Conservation (phyloP, 805 yeast species). For the Candida nitratophila region DNA sequence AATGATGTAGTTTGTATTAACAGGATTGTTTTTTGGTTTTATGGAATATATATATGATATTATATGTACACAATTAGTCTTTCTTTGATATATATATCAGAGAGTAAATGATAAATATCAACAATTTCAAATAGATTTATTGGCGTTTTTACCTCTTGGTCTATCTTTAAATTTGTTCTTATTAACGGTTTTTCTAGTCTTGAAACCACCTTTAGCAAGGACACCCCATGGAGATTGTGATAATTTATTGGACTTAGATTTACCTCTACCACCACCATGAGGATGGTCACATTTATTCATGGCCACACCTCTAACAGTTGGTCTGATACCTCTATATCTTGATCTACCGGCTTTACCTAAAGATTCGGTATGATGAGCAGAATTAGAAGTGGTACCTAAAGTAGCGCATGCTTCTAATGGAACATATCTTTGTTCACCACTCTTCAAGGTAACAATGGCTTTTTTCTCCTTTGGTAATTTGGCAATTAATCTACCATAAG, state of each 20-base stretch:
- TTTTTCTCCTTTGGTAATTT: constrained; percentile 63
- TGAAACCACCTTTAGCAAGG: constrained; percentile 82
- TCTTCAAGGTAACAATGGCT: constrained; percentile 76
- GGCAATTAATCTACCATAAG: constrained; percentile 82
- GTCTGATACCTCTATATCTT: constrained; percentile 89
- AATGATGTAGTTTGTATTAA: neutral
- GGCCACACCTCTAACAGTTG: constrained; percentile 95
- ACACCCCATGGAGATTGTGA: constrained; percentile 97
- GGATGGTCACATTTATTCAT: constrained; percentile 98
- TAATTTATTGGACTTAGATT: constrained; percentile 90
- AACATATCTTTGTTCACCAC: constrained; percentile 92
- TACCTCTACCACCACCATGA: constrained; percentile 99
- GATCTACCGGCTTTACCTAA: constrained; percentile 97
- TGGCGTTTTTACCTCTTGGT: constrained; percentile 60
- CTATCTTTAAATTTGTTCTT: constrained; percentile 85
- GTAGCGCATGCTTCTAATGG: constrained; percentile 87
- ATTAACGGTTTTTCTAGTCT: constrained; percentile 83
- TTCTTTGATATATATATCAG: no score
- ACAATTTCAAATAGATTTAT: constrained; percentile 3
- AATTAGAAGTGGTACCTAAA: constrained; percentile 85
- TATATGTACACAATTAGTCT: no score
- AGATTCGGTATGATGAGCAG: constrained; percentile 81
- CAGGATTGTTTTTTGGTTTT: no score
- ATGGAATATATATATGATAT: no score
- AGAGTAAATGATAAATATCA: no score